Percentiles rank a stretch among this genome's conserved stretches.
Evolutionary conservation across 495 filamentous ascomycete genomes (phyloP).

Genomic region (Hyaloscypha variabilis): DNA sequence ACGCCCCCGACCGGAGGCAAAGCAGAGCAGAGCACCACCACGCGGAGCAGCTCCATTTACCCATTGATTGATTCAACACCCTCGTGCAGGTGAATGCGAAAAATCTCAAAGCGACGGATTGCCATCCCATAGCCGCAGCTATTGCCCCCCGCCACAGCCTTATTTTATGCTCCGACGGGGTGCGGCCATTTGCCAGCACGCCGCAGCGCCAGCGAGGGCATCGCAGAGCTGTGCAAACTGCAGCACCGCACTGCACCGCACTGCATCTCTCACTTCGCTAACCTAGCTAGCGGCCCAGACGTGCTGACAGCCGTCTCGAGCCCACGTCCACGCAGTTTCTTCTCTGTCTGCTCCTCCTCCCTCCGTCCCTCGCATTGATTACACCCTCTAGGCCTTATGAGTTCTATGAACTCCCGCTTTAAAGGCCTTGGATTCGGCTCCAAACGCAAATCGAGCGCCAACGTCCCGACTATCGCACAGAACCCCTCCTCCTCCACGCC

Average conservation of each 20-base stretch:
- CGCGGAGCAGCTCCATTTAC: not conserved
- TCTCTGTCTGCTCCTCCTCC: slow-evolving; percentile 13
- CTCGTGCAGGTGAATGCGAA: not conserved
- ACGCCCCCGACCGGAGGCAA: no score
- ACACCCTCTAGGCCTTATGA: slow-evolving; percentile 50
- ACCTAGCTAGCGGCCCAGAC: not conserved
- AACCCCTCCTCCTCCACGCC: slow-evolving; percentile 42
- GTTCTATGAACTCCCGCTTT: slow-evolving; percentile 62
- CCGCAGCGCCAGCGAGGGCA: not conserved
- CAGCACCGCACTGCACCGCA: slow-evolving; percentile 1
- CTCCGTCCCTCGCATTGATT: slow-evolving; percentile 19
- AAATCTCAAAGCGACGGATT: not conserved
- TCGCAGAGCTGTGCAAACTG: not conserved
- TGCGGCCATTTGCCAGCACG: not conserved
- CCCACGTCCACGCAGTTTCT: slow-evolving; percentile 1
- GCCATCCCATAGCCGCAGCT: not conserved
- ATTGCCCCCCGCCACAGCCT: not conserved
- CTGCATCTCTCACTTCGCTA: not conserved
- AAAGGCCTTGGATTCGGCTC: slow-evolving; percentile 53
- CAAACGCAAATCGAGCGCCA: slow-evolving; percentile 37
- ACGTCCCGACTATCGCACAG: slow-evolving; percentile 21
- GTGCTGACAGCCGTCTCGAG: slow-evolving; percentile 5
- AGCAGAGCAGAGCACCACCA: no score
- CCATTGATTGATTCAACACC: not conserved
- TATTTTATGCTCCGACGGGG: not conserved